These are phyloP conservation scores for Leccinum subtestaceum DNA, from an alignment of 768 basidiomycete genomes.

Conservation along the genomic window DNA sequence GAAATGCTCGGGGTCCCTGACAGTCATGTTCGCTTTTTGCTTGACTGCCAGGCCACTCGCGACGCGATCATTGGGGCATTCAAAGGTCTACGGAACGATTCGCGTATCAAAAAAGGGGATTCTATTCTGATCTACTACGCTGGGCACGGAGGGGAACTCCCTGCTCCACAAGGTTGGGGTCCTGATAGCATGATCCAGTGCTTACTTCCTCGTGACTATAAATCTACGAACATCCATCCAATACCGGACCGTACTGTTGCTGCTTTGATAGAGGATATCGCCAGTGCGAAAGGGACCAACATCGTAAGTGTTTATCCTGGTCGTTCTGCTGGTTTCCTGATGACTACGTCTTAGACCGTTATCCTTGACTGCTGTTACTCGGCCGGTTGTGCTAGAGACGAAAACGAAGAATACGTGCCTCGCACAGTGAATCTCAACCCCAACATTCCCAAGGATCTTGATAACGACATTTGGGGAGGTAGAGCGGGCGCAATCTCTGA, in stretches of 20 bases:
- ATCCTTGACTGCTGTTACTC: conserved; percentile 49
- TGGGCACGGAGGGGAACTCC: conserved; percentile 41
- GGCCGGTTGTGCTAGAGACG: conserved; percentile 33
- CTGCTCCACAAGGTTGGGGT: conserved; percentile 29
- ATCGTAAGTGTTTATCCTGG: conserved; percentile 32
- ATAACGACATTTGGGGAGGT: conserved; percentile 23
- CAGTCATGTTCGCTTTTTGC: conserved; percentile 36
- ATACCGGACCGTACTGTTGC: conserved; percentile 47
- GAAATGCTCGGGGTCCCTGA: conserved; percentile 29
- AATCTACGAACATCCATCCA: conserved; percentile 21
- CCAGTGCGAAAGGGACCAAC: conserved; percentile 41
- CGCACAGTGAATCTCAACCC: conserved; percentile 7
- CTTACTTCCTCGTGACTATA: conserved; percentile 35
- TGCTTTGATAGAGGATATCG: conserved; percentile 35
- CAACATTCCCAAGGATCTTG: conserved; percentile 18
- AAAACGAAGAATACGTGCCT: conserved; percentile 1
- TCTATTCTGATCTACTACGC: conserved; percentile 44
- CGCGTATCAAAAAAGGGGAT: conserved; percentile 26
- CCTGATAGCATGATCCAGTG: conserved; percentile 25
- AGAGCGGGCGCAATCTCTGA: conserved; percentile 12
- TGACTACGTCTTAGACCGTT: conserved; percentile 33
- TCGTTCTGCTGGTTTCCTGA: background rate
- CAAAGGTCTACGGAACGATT: conserved; percentile 23
- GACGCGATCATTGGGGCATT: conserved; percentile 31
- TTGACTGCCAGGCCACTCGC: conserved; percentile 39